Conservation (phyloP, 2,329 filamentous ascomycete genomes). For the Alternaria gansuensis region DNA sequence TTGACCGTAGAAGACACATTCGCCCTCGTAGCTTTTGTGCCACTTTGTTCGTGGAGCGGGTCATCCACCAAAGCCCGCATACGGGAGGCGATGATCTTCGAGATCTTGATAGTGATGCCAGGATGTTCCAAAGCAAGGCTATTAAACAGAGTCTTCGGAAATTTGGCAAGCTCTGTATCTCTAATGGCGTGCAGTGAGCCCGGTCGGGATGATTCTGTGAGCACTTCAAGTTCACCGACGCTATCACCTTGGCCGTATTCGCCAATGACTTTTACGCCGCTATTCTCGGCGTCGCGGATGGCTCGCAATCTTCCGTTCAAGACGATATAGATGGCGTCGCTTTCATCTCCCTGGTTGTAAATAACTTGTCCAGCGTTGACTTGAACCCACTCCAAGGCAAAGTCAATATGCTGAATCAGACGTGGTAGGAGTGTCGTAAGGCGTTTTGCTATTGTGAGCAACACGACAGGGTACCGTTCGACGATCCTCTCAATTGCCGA, state of each 20-base stretch:
- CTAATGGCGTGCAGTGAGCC: conserved; percentile 94
- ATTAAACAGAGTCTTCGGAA: conserved; percentile 95
- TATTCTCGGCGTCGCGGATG: conserved; percentile 81
- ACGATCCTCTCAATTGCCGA: conserved; percentile 88
- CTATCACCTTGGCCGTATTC: conserved; percentile 98
- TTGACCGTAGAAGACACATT: conserved; percentile 88
- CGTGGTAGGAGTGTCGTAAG: conserved; percentile 88
- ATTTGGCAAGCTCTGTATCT: conserved; percentile 95
- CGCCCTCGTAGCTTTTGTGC: conserved; percentile 63
- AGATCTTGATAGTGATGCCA: conserved; percentile 98
- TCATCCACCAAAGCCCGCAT: conserved; percentile 91
- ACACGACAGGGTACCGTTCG: conserved; percentile 87
- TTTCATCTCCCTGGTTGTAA: conserved; percentile 92
- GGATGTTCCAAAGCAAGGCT: conserved; percentile 96
- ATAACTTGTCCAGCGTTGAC: conserved; percentile 95
- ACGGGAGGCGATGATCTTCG: conserved; percentile 94
- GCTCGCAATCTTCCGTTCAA: conserved; percentile 89
- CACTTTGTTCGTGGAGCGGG: conserved; percentile 70
- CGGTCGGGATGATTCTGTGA: conserved; percentile 91
- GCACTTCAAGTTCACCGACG: conserved; percentile 93
- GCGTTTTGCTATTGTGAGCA: conserved; percentile 95
- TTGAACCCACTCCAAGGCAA: conserved; percentile 97
- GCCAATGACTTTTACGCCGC: conserved; percentile 83
- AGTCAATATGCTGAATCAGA: conserved; percentile 94
- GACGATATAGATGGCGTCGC: conserved; percentile 97